Evolutionary conservation across 345 rosid species (phyloP).

Genomic region (Tarenaya hassleriana): DNA sequence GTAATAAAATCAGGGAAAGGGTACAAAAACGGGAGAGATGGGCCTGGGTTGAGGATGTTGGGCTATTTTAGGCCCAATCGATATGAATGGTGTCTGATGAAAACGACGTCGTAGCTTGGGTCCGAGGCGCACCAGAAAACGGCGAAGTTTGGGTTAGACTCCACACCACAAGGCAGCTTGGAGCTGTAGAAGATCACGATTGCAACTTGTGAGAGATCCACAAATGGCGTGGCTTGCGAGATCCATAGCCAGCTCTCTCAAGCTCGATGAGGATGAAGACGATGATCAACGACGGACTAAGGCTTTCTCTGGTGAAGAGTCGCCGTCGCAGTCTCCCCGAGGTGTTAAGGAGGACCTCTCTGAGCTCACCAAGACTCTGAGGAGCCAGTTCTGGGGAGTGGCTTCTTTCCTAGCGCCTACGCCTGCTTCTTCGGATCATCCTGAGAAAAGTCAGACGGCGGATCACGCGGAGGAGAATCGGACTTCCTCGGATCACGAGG

Average conservation of each 20-base stretch:
- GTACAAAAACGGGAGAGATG: no score
- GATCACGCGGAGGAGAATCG: constrained; percentile 23
- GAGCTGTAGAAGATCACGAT: no score
- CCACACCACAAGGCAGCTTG: no score
- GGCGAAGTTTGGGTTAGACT: no score
- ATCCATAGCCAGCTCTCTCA: constrained; percentile 57
- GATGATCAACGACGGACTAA: constrained; percentile 18
- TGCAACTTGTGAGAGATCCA: neutral
- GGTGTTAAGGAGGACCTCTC: constrained; percentile 86
- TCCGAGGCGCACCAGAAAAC: no score
- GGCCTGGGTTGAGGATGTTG: no score
- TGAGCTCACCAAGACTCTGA: constrained; percentile 62
- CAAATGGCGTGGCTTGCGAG: constrained; percentile 67
- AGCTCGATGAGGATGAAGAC: constrained; percentile 42
- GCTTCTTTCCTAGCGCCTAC: constrained; percentile 77
- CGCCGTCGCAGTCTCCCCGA: constrained; percentile 41
- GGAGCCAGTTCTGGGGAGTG: constrained; percentile 80
- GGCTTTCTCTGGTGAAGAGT: neutral
- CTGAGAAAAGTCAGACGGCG: constrained; percentile 21
- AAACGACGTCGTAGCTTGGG: no score
- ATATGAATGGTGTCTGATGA: no score
- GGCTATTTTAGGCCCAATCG: no score
- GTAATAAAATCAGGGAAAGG: neutral
- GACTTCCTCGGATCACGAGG: constrained; percentile 13
- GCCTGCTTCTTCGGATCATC: constrained; percentile 18